Base-by-base conservation (phyloP, 192 early-diverging fungal genomes). In the Jimgerdemannia flammicorona region DNA sequence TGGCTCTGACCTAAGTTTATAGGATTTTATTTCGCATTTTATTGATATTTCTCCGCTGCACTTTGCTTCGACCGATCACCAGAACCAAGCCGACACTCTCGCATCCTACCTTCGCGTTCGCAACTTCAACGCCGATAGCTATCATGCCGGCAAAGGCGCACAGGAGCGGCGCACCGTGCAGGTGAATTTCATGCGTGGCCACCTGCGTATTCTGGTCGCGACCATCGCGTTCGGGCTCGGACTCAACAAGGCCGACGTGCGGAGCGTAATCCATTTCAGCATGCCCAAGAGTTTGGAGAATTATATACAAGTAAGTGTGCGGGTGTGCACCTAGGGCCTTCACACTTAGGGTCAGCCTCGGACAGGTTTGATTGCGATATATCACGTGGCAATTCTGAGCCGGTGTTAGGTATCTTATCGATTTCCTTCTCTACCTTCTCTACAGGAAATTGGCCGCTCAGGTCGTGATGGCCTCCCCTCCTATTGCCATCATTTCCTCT, bases 211-310 rank as follows among this genome's bases (percentile, higher is more conserved):
- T 43, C 96, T 99, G 79, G 94, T 97, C 1, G 98, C 97, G 0
- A 99, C 98, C 0, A 87, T 98, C 29, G 98, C 98, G 0, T 99
- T 99, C 85, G 97, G 98, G 8, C 97, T 99, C 96, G 97, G 97
- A 8, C 97, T 98, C 66, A 96, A 99, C 84, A 98, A 99, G 83
- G 80, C 93, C 4, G 94, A 98, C 73, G 97, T 99, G 39, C 93
- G 97, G 8, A 98, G 94, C 80, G 96, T 99, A 2, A 93, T 98
- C 17, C 98, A 99, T 72, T 92, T 94, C 80, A 90, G 92, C 10
- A 81, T 99, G 29, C 96, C 97, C 0, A 88, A 92, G 10, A 95
- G 93, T 44, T 77, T 99, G 1, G 98, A 99, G 80, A 95, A 94
- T 0, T 99, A 99, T 77, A 19, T 68, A 9, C 67, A 68, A 41